These are phyloP conservation scores for Magnaporthiopsis incrustans DNA, from an alignment of 2,329 filamentous ascomycete genomes.

Conservation along the genomic window DNA sequence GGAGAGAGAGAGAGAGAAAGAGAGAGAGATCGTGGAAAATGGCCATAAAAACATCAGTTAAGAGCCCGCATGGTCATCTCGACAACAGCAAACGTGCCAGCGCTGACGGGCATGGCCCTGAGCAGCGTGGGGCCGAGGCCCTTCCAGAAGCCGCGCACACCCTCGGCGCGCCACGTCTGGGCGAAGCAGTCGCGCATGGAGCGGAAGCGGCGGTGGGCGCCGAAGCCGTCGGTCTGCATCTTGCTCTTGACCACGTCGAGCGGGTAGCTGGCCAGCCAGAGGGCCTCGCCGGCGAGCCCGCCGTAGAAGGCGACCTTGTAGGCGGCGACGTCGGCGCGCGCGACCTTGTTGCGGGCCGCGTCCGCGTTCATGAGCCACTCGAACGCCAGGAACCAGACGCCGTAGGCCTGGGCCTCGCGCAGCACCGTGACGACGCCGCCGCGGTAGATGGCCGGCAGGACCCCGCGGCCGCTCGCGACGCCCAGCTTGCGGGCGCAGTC, in stretches of 20 bases:
- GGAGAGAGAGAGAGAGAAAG: neutral
- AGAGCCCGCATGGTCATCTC: slow-evolving; percentile 59
- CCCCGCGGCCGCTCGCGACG: slow-evolving; percentile 50
- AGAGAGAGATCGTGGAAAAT: neutral
- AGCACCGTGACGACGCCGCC: slow-evolving; percentile 78
- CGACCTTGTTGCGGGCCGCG: slow-evolving; percentile 65
- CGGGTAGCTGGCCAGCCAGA: slow-evolving; percentile 91
- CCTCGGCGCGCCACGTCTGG: slow-evolving; percentile 72
- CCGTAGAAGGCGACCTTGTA: slow-evolving; percentile 90
- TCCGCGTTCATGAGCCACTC: slow-evolving; percentile 95
- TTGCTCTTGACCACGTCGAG: slow-evolving; percentile 98
- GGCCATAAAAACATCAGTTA: slow-evolving; percentile 22
- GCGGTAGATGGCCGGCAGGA: slow-evolving; percentile 72
- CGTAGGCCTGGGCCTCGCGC: slow-evolving; percentile 91
- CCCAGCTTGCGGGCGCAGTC: slow-evolving; percentile 87
- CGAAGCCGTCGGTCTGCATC: slow-evolving; percentile 97
- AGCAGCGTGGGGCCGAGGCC: slow-evolving; percentile 84
- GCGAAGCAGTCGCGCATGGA: slow-evolving; percentile 85
- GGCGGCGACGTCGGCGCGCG: slow-evolving; percentile 68
- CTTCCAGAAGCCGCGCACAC: slow-evolving; percentile 84
- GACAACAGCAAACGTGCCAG: slow-evolving; percentile 89
- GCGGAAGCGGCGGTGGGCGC: slow-evolving; percentile 58
- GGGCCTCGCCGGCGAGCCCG: slow-evolving; percentile 83
- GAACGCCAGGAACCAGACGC: slow-evolving; percentile 89
- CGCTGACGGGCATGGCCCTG: slow-evolving; percentile 94